Conservation (phyloP, 2,329 filamentous ascomycete species). For the Phaeosphaeria sp. region DNA sequence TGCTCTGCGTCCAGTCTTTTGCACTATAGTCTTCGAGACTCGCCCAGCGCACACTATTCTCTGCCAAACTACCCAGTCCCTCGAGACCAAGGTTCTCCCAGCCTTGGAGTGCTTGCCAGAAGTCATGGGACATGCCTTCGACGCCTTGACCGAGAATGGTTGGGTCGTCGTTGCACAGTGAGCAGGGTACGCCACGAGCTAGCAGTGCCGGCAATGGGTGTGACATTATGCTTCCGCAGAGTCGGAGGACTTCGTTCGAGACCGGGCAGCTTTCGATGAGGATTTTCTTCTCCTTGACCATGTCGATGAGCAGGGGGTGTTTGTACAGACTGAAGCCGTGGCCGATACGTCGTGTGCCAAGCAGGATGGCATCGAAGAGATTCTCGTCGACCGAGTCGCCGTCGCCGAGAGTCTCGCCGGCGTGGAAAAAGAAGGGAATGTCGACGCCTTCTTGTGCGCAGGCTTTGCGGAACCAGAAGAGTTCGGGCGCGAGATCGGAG, state of each 20-base stretch:
- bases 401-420: slow-evolving; percentile 84
- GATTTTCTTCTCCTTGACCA: slow-evolving; percentile 88
- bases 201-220: slow-evolving; percentile 86
- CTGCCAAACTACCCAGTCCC: slow-evolving; percentile 83
- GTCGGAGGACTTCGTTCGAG: slow-evolving; percentile 83
- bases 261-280: slow-evolving; percentile 90
- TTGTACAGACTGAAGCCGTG: slow-evolving; percentile 90
- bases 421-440: slow-evolving; percentile 95
- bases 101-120: slow-evolving; percentile 90
- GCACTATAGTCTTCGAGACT: slow-evolving; percentile 80
- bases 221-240: slow-evolving; percentile 76
- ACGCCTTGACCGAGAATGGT: slow-evolving; percentile 84
- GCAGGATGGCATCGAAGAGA: slow-evolving; percentile 85
- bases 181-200: slow-evolving; percentile 81
- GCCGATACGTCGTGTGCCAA: slow-evolving; percentile 87
- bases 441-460: slow-evolving; percentile 79
- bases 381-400: slow-evolving; percentile 81
- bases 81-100: slow-evolving; percentile 91
- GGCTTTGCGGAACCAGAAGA: slow-evolving; percentile 93
- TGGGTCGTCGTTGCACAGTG: slow-evolving; percentile 89
- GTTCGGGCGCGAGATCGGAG: slow-evolving; percentile 76
- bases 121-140: slow-evolving; percentile 87
- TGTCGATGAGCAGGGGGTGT: slow-evolving; percentile 86
- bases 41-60: slow-evolving; percentile 92
- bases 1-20: slow-evolving; percentile 73